Conservation (phyloP, 106 monocot genomes). For the Dendrobium huoshanense region DNA sequence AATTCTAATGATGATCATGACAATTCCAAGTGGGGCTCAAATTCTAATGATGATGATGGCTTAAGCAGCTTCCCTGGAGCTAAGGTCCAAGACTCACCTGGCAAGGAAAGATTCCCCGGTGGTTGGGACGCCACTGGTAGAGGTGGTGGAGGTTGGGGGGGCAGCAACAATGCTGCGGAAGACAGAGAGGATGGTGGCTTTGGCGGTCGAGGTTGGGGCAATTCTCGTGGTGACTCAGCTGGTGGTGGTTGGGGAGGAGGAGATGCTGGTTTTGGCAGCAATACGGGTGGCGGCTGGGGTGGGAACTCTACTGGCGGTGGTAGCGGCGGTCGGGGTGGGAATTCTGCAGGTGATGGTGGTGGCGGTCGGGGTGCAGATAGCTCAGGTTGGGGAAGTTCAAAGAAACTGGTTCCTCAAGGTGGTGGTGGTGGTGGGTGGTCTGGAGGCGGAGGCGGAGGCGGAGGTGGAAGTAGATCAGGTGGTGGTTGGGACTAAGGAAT, state of each 20-base stretch:
- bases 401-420: slow-evolving; percentile 8
- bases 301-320: neutral
- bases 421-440: slow-evolving; percentile 14
- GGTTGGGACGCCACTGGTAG: slow-evolving; percentile 33
- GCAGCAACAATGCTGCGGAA: neutral
- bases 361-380: slow-evolving; percentile 3
- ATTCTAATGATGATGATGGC: slow-evolving; percentile 21
- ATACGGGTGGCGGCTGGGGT: neutral
- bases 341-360: neutral
- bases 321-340: neutral
- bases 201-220: neutral
- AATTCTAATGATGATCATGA: too few species aligned
- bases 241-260: slow-evolving; percentile 4
- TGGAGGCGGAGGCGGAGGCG: slow-evolving; percentile 4
- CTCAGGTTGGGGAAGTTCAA: slow-evolving; percentile 15
- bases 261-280: neutral
- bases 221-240: neutral
- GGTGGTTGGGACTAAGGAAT: slow-evolving; percentile 15
- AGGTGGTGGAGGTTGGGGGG: slow-evolving; percentile 3
- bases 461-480: neutral
- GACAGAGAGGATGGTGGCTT: slow-evolving; percentile 15
- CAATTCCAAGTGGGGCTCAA: slow-evolving; percentile 7
- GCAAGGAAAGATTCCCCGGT: slow-evolving; percentile 48
- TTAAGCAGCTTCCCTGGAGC: slow-evolving; percentile 58
- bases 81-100: slow-evolving; percentile 58